Evolutionary conservation across 1,139 yeast genomes (phyloP).

Genomic region (Ashbya aceris): DNA sequence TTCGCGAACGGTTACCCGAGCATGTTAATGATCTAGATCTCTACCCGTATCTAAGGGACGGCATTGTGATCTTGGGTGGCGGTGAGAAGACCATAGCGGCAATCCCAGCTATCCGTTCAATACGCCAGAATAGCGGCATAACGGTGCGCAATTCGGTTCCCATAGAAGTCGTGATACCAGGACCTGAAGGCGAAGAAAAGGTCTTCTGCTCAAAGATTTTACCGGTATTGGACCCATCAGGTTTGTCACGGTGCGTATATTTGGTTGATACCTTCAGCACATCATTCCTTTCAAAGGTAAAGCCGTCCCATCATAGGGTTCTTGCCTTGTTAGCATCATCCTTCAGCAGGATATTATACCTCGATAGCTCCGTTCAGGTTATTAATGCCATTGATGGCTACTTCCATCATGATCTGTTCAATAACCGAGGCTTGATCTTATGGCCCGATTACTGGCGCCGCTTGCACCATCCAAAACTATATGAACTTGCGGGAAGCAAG

Average conservation of each 20-base stretch:
- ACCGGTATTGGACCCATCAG: slow-evolving; percentile 9
- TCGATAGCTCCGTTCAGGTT: slow-evolving; percentile 13
- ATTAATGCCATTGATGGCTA: slow-evolving; percentile 9
- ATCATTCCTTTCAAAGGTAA: slow-evolving; percentile 7
- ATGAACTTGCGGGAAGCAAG: slow-evolving; percentile 98
- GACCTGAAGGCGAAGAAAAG: slow-evolving; percentile 6
- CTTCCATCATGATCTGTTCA: slow-evolving; percentile 8
- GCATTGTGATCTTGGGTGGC: slow-evolving; percentile 11
- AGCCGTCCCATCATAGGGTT: slow-evolving; percentile 10
- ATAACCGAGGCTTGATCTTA: slow-evolving; percentile 10
- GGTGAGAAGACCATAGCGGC: slow-evolving; percentile 8
- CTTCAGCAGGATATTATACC: slow-evolving; percentile 11
- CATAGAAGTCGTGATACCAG: slow-evolving; percentile 11
- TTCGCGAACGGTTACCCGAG: no score
- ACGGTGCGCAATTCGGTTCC: slow-evolving; percentile 7
- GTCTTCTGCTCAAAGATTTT: slow-evolving; percentile 7
- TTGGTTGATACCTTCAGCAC: slow-evolving; percentile 7
- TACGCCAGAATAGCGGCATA: slow-evolving; percentile 9
- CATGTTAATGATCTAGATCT: background rate
- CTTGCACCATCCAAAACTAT: slow-evolving; percentile 72
- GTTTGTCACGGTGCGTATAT: slow-evolving; percentile 10
- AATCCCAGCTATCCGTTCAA: slow-evolving; percentile 10
- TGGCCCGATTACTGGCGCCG: slow-evolving; percentile 17
- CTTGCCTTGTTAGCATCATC: slow-evolving; percentile 12
- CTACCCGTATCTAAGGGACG: slow-evolving; percentile 7